These are phyloP conservation scores for Lodderomyces oxycetoniae DNA, from an alignment of 1,139 yeast genomes.

Conservation along the genomic window DNA sequence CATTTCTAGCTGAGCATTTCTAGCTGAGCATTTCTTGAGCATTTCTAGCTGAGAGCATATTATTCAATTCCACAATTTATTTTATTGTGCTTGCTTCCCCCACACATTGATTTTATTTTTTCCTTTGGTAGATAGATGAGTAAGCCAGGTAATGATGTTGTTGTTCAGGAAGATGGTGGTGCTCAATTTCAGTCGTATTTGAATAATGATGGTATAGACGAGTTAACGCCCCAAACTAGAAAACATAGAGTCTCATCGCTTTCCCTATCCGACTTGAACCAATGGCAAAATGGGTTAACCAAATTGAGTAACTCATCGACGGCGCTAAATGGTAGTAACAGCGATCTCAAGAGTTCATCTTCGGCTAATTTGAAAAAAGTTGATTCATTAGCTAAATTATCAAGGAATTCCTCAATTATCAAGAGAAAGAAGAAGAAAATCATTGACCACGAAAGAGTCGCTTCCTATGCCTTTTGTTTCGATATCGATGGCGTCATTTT, in stretches of 20 bases:
- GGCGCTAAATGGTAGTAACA: constrained; percentile 21
- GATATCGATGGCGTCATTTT: constrained; percentile 84
- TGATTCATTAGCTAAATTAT: constrained; percentile 46
- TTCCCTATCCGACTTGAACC: constrained; percentile 65
- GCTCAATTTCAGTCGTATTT: constrained; percentile 47
- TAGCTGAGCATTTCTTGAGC: too few species aligned
- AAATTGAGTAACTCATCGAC: constrained; percentile 41
- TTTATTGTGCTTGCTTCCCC: too few species aligned
- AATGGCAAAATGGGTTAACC: constrained; percentile 50
- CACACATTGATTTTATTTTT: too few species aligned
- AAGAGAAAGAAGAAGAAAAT: constrained; percentile 47
- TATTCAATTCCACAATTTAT: too few species aligned
- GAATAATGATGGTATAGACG: constrained; percentile 69
- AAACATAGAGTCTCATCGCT: constrained; percentile 66
- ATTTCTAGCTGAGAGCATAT: too few species aligned
- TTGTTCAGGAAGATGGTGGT: constrained; percentile 14
- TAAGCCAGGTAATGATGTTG: constrained; percentile 6
- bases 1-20: too few species aligned
- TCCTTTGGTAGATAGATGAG: too few species aligned
- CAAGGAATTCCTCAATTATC: constrained; percentile 50
- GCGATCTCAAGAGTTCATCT: constrained; percentile 20
- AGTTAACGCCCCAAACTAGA: constrained; percentile 55
- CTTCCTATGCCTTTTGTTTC: constrained; percentile 81
- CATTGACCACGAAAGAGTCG: constrained; percentile 66
- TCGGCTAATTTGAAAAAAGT: constrained; percentile 42